Conservation (phyloP, 2,329 filamentous ascomycete species). For the Penicillium sp. region DNA sequence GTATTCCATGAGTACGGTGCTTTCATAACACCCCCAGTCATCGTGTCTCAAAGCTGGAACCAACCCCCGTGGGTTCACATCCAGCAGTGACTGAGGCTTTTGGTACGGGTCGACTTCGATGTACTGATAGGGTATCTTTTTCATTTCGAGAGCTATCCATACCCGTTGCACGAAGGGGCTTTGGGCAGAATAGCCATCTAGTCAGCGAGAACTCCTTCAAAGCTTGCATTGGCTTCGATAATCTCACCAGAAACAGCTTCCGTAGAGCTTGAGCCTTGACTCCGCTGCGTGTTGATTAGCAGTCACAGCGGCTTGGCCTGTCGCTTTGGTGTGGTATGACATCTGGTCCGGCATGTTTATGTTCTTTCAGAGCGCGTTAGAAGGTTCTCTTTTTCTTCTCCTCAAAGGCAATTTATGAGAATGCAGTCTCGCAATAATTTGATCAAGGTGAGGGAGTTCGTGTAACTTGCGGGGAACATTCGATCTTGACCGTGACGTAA, state of each 20-base stretch:
- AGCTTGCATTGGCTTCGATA: neutral
- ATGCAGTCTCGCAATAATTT: neutral
- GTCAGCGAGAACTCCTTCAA: neutral
- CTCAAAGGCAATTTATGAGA: conserved; percentile 9
- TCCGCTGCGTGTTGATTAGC: conserved; percentile 72
- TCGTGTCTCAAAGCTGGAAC: conserved; percentile 78
- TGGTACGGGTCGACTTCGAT: conserved; percentile 82
- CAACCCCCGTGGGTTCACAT: conserved; percentile 74
- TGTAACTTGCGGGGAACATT: conserved; percentile 2
- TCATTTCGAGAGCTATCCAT: conserved; percentile 85
- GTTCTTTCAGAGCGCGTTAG: conserved; percentile 22
- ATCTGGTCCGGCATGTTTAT: conserved; percentile 62
- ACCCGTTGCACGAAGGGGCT: conserved; percentile 85
- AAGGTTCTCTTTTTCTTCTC: conserved; percentile 7
- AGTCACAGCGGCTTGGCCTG: conserved; percentile 70
- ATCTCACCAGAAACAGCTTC: conserved; percentile 76
- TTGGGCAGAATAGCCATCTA: conserved; percentile 6
- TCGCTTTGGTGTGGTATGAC: conserved; percentile 71
- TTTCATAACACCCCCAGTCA: conserved; percentile 82
- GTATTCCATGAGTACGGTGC: conserved; percentile 82
- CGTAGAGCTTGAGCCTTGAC: conserved; percentile 74
- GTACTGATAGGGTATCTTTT: conserved; percentile 79
- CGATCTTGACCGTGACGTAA: conserved; percentile 29
- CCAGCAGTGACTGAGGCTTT: conserved; percentile 70
- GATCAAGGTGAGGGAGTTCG: neutral